phyloP scores from a whole-genome alignment of 73 alveolate genomes.

The Durusdinium trenchii region DNA sequence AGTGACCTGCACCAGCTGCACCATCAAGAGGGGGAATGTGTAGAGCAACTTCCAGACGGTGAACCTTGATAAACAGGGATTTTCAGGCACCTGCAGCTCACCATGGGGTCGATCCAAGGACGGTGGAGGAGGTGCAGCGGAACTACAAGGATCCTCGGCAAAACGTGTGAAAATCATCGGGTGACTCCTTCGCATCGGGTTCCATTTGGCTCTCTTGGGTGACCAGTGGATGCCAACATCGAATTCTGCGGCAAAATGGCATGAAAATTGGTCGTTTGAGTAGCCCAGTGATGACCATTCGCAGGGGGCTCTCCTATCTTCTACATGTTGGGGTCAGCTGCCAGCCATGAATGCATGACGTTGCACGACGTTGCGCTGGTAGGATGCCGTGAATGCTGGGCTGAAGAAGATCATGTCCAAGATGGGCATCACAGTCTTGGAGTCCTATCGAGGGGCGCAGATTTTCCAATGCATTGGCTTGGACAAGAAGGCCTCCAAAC shows the following conservation, averaged over 20 bases:
- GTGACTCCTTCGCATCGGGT: not conserved
- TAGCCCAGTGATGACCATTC: too few species aligned
- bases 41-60: too few species aligned
- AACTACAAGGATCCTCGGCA: conserved; percentile 9
- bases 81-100: too few species aligned
- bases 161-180: not conserved
- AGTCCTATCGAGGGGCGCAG: conserved; percentile 95
- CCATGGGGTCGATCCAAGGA: not conserved
- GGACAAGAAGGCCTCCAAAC: conserved; percentile 41
- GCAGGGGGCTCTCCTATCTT: too few species aligned
- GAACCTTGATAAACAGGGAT: too few species aligned
- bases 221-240: too few species aligned
- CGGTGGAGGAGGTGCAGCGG: conserved; percentile 37
- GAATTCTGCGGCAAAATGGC: not conserved
- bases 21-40: too few species aligned
- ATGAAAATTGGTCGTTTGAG: not conserved
- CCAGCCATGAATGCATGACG: too few species aligned
- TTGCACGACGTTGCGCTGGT: not conserved
- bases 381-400: conserved; percentile 73
- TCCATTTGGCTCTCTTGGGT: too few species aligned
- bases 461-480: conserved; percentile 94
- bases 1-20: too few species aligned
- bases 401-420: conserved; percentile 90
- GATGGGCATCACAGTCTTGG: conserved; percentile 87
- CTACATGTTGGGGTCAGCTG: too few species aligned